Evolutionary conservation across 2,329 filamentous ascomycete genomes (phyloP).

Genomic region (Arachnopeziza araneosa): DNA sequence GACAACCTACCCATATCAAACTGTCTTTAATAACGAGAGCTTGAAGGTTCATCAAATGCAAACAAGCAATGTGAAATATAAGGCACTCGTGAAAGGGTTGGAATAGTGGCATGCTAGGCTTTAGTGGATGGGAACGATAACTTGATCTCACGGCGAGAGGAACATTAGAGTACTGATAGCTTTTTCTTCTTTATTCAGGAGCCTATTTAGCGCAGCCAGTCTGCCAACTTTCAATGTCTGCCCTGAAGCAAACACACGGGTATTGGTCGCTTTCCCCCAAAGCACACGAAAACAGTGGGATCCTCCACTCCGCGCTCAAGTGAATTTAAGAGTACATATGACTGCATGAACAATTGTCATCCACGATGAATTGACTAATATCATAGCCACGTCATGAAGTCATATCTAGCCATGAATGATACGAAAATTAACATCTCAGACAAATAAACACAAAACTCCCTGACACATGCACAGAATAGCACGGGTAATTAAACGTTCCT

Average conservation of each 20-base stretch:
- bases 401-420: background rate
- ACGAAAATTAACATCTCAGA: background rate
- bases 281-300: background rate
- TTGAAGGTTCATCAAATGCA: no score
- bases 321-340: background rate
- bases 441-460: background rate
- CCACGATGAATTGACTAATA: background rate
- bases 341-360: background rate
- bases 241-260: background rate
- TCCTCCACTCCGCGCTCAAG: background rate
- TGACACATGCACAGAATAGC: background rate
- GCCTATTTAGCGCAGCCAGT: background rate
- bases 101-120: no score
- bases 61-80: no score
- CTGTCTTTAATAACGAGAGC: no score
- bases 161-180: background rate
- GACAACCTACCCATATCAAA: no score
- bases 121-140: background rate
- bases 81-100: no score
- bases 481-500: background rate
- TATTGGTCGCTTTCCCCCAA: background rate
- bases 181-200: background rate
- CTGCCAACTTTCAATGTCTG: background rate
- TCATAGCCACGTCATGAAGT: background rate
- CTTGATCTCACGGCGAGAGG: background rate